Percentiles rank a stretch among this genome's conserved stretches.
These are phyloP conservation scores for Ziziphus jujuba DNA, from an alignment of 306 rosid species.

Conservation along the genomic window DNA sequence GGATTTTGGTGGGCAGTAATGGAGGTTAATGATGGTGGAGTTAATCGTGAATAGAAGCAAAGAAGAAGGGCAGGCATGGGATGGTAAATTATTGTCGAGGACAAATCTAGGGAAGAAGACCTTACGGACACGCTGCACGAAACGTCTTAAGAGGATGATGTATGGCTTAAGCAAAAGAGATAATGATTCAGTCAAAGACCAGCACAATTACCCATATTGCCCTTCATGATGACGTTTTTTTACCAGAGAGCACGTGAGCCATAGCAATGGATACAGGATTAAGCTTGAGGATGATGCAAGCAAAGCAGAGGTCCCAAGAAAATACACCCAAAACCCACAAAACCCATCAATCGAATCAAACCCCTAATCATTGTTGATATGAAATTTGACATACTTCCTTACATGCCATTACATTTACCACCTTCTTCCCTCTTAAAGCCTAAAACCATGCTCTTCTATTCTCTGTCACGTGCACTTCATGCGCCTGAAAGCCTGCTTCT, in stretches of 20 bases:
- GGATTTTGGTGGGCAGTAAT: neutral
- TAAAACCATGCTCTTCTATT: no score
- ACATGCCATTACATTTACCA: neutral
- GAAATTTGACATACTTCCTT: conserved; percentile 40
- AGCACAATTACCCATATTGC: conserved; percentile 22
- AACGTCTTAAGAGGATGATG: conserved; percentile 39
- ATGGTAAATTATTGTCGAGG: neutral
- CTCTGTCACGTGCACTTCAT: no score
- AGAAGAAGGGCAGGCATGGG: conserved; percentile 8
- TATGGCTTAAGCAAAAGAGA: conserved; percentile 33
- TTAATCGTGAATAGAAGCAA: neutral
- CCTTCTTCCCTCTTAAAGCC: no score
- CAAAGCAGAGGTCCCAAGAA: conserved; percentile 24
- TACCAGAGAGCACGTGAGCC: conserved; percentile 27
- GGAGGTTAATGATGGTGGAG: neutral
- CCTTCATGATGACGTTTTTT: conserved; percentile 7
- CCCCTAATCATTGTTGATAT: conserved; percentile 56
- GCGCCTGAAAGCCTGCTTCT: no score
- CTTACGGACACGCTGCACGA: conserved; percentile 45
- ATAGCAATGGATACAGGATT: neutral
- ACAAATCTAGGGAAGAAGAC: conserved; percentile 4
- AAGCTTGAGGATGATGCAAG: conserved; percentile 20
- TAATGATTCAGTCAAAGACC: conserved; percentile 33
- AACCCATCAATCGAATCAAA: conserved; percentile 43
- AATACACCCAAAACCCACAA: conserved; percentile 2